Evolutionary conservation across 2,329 filamentous ascomycete species (phyloP).

Genomic region (Penicillium corylophilum): DNA sequence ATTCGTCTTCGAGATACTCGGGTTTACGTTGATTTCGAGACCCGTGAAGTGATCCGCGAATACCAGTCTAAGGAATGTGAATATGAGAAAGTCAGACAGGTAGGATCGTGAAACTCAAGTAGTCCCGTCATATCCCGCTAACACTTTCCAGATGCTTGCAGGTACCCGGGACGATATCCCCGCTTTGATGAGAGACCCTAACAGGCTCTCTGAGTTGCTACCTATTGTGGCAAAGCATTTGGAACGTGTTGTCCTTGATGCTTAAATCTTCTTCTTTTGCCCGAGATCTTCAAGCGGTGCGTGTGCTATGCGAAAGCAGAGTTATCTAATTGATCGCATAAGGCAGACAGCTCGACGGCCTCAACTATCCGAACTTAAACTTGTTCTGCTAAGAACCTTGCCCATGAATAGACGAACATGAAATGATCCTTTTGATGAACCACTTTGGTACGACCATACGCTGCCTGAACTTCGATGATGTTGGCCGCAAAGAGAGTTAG

Average conservation of each 20-base stretch:
- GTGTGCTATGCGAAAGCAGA: neutral
- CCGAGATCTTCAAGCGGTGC: neutral
- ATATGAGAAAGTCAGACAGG: constrained; percentile 73
- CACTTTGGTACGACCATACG: neutral
- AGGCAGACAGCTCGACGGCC: neutral
- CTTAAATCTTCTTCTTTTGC: constrained; percentile 6
- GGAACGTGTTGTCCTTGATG: constrained; percentile 52
- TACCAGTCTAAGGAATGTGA: constrained; percentile 83
- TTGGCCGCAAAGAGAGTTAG: neutral
- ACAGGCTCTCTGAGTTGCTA: constrained; percentile 68
- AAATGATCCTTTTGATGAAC: neutral
- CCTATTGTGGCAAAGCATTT: constrained; percentile 67
- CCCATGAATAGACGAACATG: neutral
- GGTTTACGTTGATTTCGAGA: constrained; percentile 85
- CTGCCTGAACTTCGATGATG: neutral
- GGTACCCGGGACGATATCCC: constrained; percentile 70
- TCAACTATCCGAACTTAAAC: neutral
- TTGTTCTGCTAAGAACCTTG: neutral
- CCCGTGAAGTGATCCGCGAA: constrained; percentile 77
- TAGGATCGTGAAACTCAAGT: constrained; percentile 39
- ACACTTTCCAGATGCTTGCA: constrained; percentile 46
- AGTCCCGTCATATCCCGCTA: neutral
- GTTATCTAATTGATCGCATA: neutral
- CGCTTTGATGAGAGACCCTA: constrained; percentile 74
- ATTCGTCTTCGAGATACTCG: constrained; percentile 85